Percentiles rank a stretch among this genome's conserved stretches.
Conservation (phyloP, 2,329 filamentous ascomycete species). For the Myriangium duriaei region DNA sequence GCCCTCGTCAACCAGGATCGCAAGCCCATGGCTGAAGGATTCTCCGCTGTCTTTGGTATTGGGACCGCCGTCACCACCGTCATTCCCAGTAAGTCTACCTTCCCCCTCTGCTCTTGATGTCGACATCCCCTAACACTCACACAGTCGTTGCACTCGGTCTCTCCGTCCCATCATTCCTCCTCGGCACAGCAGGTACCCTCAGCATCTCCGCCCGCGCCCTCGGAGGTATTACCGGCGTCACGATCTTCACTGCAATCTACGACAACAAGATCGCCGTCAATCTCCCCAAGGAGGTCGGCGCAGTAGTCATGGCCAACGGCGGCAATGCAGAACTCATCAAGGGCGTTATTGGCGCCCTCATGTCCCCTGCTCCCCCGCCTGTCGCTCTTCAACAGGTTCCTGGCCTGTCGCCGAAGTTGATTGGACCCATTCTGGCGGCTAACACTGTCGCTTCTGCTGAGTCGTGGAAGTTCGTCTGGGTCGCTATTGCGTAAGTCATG, state of each 20-base stretch:
- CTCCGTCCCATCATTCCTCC: too few relatives aligned
- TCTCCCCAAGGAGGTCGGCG: not conserved
- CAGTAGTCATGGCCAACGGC: not conserved
- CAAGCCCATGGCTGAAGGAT: not conserved
- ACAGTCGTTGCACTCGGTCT: too few relatives aligned
- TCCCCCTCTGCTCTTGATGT: too few relatives aligned
- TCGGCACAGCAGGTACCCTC: not conserved
- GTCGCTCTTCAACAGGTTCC: not conserved
- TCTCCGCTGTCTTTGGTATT: not conserved
- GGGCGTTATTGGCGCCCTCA: not conserved
- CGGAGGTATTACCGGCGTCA: not conserved
- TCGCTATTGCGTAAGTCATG: too few relatives aligned
- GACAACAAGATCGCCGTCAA: not conserved
- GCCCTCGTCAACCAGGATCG: not conserved
- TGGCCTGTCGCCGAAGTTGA: not conserved
- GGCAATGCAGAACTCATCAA: not conserved
- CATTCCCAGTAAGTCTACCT: too few relatives aligned
- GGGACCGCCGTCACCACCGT: not conserved
- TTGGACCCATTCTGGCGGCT: not conserved
- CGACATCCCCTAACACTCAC: too few relatives aligned
- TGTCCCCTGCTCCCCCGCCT: not conserved
- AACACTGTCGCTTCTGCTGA: not conserved
- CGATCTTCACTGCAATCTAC: not conserved
- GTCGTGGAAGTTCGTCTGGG: not conserved
- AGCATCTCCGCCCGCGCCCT: not conserved